Evolutionary conservation across 257 asterid genomes (phyloP), one percentile per base, ranked within the genome.

Genomic region (Schizonepeta tenuifolia): DNA sequence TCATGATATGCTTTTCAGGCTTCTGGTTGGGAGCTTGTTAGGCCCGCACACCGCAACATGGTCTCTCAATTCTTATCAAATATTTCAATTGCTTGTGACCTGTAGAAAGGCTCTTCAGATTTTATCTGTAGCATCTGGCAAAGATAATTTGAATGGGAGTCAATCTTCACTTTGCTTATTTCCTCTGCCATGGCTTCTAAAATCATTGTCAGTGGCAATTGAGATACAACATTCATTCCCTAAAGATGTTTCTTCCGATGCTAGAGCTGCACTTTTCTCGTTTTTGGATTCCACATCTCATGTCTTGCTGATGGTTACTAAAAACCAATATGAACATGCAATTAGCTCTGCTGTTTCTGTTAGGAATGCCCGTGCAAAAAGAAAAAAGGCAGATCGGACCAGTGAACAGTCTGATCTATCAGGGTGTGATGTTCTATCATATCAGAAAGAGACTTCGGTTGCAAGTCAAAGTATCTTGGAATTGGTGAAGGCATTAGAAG

Each of bases 91-190:
- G 86, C 87, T 91, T 66, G 81, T 87, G 68, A 74, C 90, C 76
- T 94, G 98, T 83, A 92, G 98, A 83, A 88, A 84, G 78, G 84
- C 83, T 75, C 88, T 94, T 28, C 85, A 79, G 73, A 77, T 75
- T 77, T 72, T 89, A 69, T 67, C 86, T 51, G 67, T 81, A 77
- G 83, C 90, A 70, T 82, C 87, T 76, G 72, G 79, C 73, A 86
- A 89, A 65, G 83, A 72, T 65, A 83, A 79, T 75, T 65, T 59
- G 41, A 72, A 77, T 69, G 81, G 72, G 69, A 61, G 71, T 78
- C 73, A 67, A 14, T 81, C 85, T 76, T 71, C 84, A 69, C 77
- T 78, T 61, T 56, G 69, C 79, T 72, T 86, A 61, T 78, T 82
- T 86, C 83, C 87, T 77, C 81, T 87, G 68, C 72, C 80, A 22